Percentiles rank a stretch among this genome's conserved stretches.
phyloP scores from a whole-genome alignment of 257 asterid species.

The Plantago elongata region DNA sequence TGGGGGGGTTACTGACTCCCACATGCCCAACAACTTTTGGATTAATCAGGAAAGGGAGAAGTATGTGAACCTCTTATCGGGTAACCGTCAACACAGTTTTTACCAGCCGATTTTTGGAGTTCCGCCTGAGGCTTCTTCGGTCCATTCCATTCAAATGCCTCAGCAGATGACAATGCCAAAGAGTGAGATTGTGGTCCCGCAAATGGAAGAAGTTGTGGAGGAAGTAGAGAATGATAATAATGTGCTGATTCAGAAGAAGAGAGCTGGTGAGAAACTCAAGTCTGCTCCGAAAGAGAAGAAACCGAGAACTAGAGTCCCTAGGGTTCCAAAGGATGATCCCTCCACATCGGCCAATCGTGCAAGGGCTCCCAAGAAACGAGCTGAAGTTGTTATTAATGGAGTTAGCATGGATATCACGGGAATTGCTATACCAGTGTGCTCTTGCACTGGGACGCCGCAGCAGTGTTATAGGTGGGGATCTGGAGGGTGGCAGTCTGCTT shows the following conservation, averaged over 20 bases:
- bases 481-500: constrained; percentile 97
- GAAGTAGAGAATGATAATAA: constrained; percentile 34
- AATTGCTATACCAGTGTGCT: constrained; percentile 71
- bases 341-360: constrained; percentile 37
- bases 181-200: constrained; percentile 28
- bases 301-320: constrained; percentile 47
- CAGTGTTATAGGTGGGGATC: constrained; percentile 93
- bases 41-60: constrained; percentile 43
- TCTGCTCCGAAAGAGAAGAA: constrained; percentile 56
- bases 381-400: constrained; percentile 71
- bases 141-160: constrained; percentile 46
- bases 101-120: constrained; percentile 44
- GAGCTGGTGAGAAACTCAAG: constrained; percentile 36
- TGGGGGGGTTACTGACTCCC: constrained; percentile 47
- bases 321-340: constrained; percentile 37
- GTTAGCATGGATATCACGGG: constrained; percentile 64
- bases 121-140: constrained; percentile 48
- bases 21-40: constrained; percentile 47
- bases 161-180: constrained; percentile 37
- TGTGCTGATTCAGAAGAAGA: constrained; percentile 39
- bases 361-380: constrained; percentile 71
- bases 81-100: constrained; percentile 33
- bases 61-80: constrained; percentile 35
- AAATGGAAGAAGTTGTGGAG: constrained; percentile 35
- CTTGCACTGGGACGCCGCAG: constrained; percentile 79